Evolutionary conservation across 345 rosid species (phyloP), one percentile per base, ranked within the genome.

Genomic region (Aurinia saxatilis): DNA sequence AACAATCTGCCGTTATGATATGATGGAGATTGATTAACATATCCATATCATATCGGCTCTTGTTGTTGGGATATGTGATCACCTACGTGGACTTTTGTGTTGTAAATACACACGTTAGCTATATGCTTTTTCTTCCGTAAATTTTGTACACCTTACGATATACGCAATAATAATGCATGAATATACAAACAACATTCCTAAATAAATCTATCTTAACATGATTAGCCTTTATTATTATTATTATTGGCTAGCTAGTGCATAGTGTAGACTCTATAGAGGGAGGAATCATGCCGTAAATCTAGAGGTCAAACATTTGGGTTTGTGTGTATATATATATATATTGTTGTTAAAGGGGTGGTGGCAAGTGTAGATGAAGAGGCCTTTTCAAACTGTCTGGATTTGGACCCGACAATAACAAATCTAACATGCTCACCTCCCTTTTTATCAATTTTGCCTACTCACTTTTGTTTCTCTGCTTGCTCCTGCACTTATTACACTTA

Each of bases 321-420:
- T 8, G 48, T 39, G 61, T 39, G 25, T 9, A 25, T 30, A n/a
- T n/a, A n/a, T n/a, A n/a, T n/a, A n/a, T n/a, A n/a, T n/a, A n/a
- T n/a, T 21, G 13, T 6, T 21, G 13, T 6, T 35, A 15, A 21
- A 14, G 12, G n/a, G n/a, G n/a, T n/a, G 14, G 16, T 52, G 13
- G 25, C 45, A 53, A 53, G 44, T 64, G 36, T 41, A 31, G 14
- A 35, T 37, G 63, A 66, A 27, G 16, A 40, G 63, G 71, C 71
- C 34, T 8, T 25, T 52, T 10, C 10, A 36, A 56, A 55, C 10
- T 31, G 49, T 34, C n/a, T 12, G 38, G 40, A 46, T 29, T 12
- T 46, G 27, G 48, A 15, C 29, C 30, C 31, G 38, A 25, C 63
- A 18, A 16, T 21, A 6, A 17, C 17, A 23, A 30, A 18, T 49